Evolutionary conservation across 2,329 filamentous ascomycete genomes (phyloP).

Genomic region (Penicillium palitans): DNA sequence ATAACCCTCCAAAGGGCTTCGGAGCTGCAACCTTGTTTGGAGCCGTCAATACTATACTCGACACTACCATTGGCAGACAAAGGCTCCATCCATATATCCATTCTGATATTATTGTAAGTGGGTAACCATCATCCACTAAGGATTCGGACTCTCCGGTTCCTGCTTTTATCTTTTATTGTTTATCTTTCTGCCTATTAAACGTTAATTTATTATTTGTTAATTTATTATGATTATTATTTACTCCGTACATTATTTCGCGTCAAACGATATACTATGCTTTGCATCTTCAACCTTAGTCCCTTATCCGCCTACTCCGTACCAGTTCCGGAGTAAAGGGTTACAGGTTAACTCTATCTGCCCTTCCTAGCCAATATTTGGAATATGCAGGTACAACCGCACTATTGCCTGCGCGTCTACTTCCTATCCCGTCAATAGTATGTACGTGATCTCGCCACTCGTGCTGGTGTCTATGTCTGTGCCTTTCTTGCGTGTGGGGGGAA

Average conservation of each 20-base stretch:
- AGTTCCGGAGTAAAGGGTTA: not conserved
- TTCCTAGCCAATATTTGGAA: not conserved
- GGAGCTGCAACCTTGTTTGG: constrained; percentile 22
- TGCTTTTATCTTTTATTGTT: not conserved
- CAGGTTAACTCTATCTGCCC: not conserved
- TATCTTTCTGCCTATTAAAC: not conserved
- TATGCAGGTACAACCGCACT: constrained; percentile 9
- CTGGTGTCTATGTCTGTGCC: constrained; percentile 4
- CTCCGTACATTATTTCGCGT: not conserved
- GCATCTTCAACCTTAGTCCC: not conserved
- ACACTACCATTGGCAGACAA: not conserved
- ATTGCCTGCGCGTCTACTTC: constrained; percentile 1
- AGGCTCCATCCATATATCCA: not conserved
- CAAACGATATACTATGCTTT: not conserved
- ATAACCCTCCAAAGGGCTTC: constrained; percentile 17
- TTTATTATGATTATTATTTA: not conserved
- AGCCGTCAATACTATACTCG: not conserved
- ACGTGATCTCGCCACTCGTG: constrained; percentile 11
- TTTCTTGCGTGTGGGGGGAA: constrained; percentile 7
- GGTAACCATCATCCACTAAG: not conserved
- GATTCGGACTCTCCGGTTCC: not conserved
- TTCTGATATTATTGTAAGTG: not conserved
- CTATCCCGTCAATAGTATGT: constrained; percentile 4
- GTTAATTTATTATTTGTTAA: not conserved
- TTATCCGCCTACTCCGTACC: not conserved